A percentile compares a stretch with the other conserved stretches of the same genome.
Conservation (phyloP, 1,139 yeast genomes). For the Lodderomyces theae region DNA sequence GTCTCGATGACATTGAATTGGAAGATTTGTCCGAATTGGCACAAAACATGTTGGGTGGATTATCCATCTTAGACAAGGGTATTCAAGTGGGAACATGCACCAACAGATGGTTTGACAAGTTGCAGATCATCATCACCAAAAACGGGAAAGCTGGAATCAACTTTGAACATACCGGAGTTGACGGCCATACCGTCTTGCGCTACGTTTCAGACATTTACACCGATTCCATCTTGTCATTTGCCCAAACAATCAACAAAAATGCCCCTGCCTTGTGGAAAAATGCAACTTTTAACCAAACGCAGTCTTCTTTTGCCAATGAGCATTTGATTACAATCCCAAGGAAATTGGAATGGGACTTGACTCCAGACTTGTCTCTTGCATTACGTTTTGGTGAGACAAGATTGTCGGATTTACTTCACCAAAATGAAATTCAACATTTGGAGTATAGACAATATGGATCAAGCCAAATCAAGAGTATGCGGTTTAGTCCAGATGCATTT, state of each 20-base stretch:
- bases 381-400: slow-evolving; percentile 90
- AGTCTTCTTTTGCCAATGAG: slow-evolving; percentile 14
- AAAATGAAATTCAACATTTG: slow-evolving; percentile 80
- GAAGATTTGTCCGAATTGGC: slow-evolving; percentile 67
- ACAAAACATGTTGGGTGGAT: slow-evolving; percentile 83
- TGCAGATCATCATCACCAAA: slow-evolving; percentile 84
- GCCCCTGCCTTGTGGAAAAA: slow-evolving; percentile 72
- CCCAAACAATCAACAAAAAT: slow-evolving; percentile 74
- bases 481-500: slow-evolving; percentile 91
- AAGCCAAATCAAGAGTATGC: slow-evolving; percentile 76
- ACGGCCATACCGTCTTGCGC: slow-evolving; percentile 88
- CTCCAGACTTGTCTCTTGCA: slow-evolving; percentile 72
- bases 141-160: slow-evolving; percentile 93
- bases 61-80: slow-evolving; percentile 75
- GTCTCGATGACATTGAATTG: slow-evolving; percentile 75
- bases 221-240: slow-evolving; percentile 84
- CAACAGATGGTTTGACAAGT: slow-evolving; percentile 91
- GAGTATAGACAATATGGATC: slow-evolving; percentile 79
- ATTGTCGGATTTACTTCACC: slow-evolving; percentile 80
- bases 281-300: slow-evolving; percentile 8
- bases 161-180: slow-evolving; percentile 94
- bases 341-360: slow-evolving; percentile 84
- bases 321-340: slow-evolving; percentile 68
- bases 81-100: slow-evolving; percentile 93
- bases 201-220: slow-evolving; percentile 90